Base-by-base conservation (phyloP, 169 alveolate genomes). In the Toxoplasma gondii region DNA sequence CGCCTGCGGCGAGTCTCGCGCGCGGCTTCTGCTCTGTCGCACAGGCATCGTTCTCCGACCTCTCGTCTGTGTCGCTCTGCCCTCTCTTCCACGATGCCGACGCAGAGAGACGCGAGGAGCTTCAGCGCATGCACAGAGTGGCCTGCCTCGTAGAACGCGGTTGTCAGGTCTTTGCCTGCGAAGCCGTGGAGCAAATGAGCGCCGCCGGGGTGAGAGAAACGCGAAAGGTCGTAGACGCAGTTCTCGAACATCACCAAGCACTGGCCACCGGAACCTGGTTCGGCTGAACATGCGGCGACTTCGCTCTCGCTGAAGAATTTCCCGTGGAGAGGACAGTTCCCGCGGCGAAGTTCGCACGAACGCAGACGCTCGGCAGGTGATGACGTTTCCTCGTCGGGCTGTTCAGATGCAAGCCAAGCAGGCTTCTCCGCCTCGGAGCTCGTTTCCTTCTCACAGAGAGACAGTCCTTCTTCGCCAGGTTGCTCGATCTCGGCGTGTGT, bases 171-270 rank as follows among this genome's bases (percentile, higher is more conserved):
- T 17, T 34, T 12, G 9, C 93, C 93, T 19, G 17, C 31, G 53
- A 16, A n/a, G 19, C 54, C 82, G 31, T 67, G 29, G 67, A 88
- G 64, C 34, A 88, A 5, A 22, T 58, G 78, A 19, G 45, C 7
- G 36, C 93, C 93, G 9, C 93, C 93, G 36, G 93, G 93, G 64
- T 88, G 93, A 27, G 34, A 29, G 38, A 88, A 88, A 49, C 27
- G 9, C 54, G 38, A 1, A 34, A 88, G 64, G 39, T 43, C 64
- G 84, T 58, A 64, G 67, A 88, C 93, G 64, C 70, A 64, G 64
- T 34, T 38, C 41, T 36, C 0, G 36, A 34, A 36, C 16, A 39
- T 64, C 58, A 88, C 93, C 41, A 88, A 24, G 36, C 69, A 78
- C 39, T 10, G 2, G n/a, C 45, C 45, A 31, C 86, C 86, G 2